Evolutionary conservation across 495 filamentous ascomycete species (phyloP).

Genomic region (Podospora comata): DNA sequence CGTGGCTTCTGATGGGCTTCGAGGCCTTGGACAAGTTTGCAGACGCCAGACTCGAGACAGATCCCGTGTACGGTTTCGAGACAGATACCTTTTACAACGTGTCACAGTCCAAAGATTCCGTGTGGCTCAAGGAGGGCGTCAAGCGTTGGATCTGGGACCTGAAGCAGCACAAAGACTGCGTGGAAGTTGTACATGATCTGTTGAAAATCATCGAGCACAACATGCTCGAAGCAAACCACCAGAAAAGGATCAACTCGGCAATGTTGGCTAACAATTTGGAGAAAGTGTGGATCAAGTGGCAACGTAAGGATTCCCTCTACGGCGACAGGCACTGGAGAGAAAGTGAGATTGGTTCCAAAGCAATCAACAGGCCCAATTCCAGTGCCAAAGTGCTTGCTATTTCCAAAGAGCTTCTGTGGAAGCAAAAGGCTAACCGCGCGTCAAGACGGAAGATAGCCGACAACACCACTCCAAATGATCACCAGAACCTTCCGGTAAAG

Average conservation of each 20-base stretch:
- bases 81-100: constrained; percentile 2
- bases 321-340: not conserved
- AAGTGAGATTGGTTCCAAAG: not conserved
- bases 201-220: not conserved
- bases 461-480: no score
- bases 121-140: not conserved
- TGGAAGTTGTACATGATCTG: not conserved
- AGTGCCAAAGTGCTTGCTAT: no score
- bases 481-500: no score
- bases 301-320: not conserved
- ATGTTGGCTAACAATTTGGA: not conserved
- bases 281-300: not conserved
- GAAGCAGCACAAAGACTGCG: not conserved
- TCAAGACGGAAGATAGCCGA: no score
- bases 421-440: no score
- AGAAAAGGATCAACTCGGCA: not conserved
- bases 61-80: not conserved
- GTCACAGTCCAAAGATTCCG: not conserved
- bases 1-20: constrained; percentile 5
- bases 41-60: not conserved
- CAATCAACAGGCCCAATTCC: no score
- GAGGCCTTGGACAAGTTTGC: not conserved
- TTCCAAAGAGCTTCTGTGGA: no score
- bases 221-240: not conserved
- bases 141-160: constrained; percentile 2